phyloP scores from a whole-genome alignment of 169 alveolate genomes.

The Perkinsus olseni region DNA sequence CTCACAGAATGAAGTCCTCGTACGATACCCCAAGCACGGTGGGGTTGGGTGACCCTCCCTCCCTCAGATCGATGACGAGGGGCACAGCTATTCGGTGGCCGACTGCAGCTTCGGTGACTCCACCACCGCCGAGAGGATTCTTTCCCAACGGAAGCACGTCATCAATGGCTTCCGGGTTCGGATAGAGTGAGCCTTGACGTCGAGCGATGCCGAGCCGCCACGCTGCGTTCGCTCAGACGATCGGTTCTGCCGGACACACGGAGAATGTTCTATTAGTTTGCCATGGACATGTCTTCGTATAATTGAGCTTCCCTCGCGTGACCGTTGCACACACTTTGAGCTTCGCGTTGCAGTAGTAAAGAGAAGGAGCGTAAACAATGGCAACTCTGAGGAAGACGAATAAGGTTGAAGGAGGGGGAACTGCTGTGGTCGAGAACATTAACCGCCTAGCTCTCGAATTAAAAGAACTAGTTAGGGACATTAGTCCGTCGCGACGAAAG shows the following conservation, averaged over 20 bases:
- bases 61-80: not conserved
- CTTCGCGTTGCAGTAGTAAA: not conserved
- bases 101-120: not conserved
- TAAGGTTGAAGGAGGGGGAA: not conserved
- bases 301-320: not conserved
- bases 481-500: too few species aligned
- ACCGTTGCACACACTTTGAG: not conserved
- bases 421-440: not conserved
- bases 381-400: not conserved
- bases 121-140: not conserved
- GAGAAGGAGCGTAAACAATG: not conserved
- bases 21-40: not conserved
- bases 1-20: not conserved
- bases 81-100: not conserved
- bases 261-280: not conserved
- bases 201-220: not conserved
- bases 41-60: too few species aligned
- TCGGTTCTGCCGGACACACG: not conserved
- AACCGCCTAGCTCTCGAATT: too few species aligned
- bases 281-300: not conserved
- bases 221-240: not conserved
- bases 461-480: too few species aligned
- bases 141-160: not conserved
- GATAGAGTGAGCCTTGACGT: not conserved
- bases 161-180: not conserved